phyloP scores from a whole-genome alignment of 2,329 filamentous ascomycete genomes.

The Tolypocladium sp. region DNA sequence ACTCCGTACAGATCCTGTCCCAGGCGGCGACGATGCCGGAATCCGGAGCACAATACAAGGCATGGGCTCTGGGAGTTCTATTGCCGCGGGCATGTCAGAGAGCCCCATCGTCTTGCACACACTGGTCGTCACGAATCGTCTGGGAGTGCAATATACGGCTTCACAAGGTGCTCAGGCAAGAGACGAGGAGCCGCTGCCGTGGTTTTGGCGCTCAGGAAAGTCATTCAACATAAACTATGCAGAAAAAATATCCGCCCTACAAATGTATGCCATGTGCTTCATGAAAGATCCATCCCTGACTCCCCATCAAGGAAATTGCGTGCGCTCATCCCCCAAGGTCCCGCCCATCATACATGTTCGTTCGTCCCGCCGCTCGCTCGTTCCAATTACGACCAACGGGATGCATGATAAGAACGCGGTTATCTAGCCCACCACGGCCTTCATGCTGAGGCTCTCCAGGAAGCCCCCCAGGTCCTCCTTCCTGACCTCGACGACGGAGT shows the following conservation, averaged over 20 bases:
- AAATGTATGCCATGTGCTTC: constrained; percentile 1
- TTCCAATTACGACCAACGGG: not conserved
- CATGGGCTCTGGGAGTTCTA: too few species aligned
- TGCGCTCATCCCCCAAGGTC: not conserved
- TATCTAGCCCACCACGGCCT: constrained; percentile 63
- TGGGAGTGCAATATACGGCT: not conserved
- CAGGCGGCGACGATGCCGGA: too few species aligned
- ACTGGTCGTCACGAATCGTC: too few species aligned
- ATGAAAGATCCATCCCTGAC: not conserved
- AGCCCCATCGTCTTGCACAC: too few species aligned
- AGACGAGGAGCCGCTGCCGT: not conserved
- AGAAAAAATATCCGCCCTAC: constrained; percentile 1
- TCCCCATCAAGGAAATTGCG: not conserved
- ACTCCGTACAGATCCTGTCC: too few species aligned
- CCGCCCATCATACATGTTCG: not conserved
- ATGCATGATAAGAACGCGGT: not conserved
- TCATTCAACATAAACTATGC: constrained; percentile 3
- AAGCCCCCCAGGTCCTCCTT: constrained; percentile 91
- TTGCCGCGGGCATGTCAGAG: too few species aligned
- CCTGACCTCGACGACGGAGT: constrained; percentile 94
- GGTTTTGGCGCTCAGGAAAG: not conserved
- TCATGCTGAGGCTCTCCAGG: constrained; percentile 84
- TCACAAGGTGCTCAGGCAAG: not conserved
- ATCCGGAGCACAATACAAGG: too few species aligned
- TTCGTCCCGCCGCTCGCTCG: too few species aligned